Evolutionary conservation across 805 yeast species (phyloP).

Genomic region (Suhomyces tanzawaensis): DNA sequence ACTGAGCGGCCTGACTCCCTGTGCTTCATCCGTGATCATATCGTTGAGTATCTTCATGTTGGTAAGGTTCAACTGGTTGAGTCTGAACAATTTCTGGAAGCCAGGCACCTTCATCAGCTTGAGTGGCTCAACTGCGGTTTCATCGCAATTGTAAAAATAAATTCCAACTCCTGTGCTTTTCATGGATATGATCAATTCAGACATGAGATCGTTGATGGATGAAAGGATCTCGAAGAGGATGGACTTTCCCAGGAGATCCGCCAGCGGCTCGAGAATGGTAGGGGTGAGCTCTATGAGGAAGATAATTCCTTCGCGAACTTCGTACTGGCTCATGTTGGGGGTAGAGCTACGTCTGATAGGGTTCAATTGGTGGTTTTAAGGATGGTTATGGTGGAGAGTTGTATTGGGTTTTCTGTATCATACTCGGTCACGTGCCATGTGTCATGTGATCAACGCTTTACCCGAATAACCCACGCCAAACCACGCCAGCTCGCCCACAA

Average conservation of each 20-base stretch:
- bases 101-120: slow-evolving; percentile 36
- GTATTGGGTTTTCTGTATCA: too few relatives aligned
- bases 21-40: slow-evolving; percentile 49
- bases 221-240: slow-evolving; percentile 53
- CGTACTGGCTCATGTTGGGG: slow-evolving; percentile 22
- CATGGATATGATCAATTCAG: slow-evolving; percentile 59
- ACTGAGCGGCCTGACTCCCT: slow-evolving; percentile 15
- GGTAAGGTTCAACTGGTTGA: slow-evolving; percentile 53
- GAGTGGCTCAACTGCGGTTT: slow-evolving; percentile 19
- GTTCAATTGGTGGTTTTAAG: too few relatives aligned
- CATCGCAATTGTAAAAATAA: slow-evolving; percentile 52
- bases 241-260: slow-evolving; percentile 36
- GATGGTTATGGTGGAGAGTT: too few relatives aligned
- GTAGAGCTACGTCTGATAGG: too few relatives aligned
- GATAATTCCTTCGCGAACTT: slow-evolving; percentile 60
- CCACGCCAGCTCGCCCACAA: too few relatives aligned
- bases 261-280: slow-evolving; percentile 36
- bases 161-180: slow-evolving; percentile 78
- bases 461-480: too few relatives aligned
- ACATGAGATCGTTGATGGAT: slow-evolving; percentile 59
- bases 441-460: too few relatives aligned
- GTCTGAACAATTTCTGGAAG: slow-evolving; percentile 47
- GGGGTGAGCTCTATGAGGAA: slow-evolving; percentile 62
- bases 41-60: slow-evolving; percentile 58
- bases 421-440: too few relatives aligned